Evolutionary conservation across 352 stramenopile genomes (phyloP), one percentile per base, ranked within the genome.

Genomic region (Phytopythium cucurbitacearum): DNA sequence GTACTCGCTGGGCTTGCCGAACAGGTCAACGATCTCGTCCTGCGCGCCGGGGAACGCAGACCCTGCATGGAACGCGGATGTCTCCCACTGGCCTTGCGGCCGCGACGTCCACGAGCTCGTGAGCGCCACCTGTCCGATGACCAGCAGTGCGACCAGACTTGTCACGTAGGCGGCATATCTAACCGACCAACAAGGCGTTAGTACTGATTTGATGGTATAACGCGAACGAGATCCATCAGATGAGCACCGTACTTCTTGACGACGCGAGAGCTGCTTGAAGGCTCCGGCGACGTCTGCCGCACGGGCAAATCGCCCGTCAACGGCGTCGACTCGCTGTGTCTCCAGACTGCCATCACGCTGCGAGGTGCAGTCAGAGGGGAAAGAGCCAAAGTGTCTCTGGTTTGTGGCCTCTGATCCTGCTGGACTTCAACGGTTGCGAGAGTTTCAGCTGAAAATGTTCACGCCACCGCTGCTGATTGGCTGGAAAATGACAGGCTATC

Each of bases 1-100:
- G 64, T 89, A 89, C n/a, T 66, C 55, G n/a, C 48, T 56, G 4
- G 75, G 78, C 45, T 76, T 73, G 45, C 72, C 76, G 1, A 57
- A 41, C 16, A 82, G 51, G 32, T 61, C 43, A 21, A 65, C 9
- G 65, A 89, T 86, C 58, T 81, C 60, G 65, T 90, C 76, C 0
- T 40, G 36, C 0, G 51, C 65, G 10, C 76, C 79, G 4, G 60
- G 58, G 53, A 79, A 87, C 10, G 51, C 33, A 16, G 52, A 33
- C 45, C 59, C 60, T 21, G 56, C 50, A 47, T 63, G 55, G 32
- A 62, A 28, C 2, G 21, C 21, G 1, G 21, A 28, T 2, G 21
- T 2, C 21, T 28, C 21, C 21, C 21, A 28, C 21, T 28, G 21
- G 21, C 21, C 21, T 28, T 28, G 21, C 21, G 21, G 21, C 21